Evolutionary conservation across 768 basidiomycete genomes (phyloP), one percentile per base, ranked within the genome.

Genomic region (Xerocomellus chrysenteron): DNA sequence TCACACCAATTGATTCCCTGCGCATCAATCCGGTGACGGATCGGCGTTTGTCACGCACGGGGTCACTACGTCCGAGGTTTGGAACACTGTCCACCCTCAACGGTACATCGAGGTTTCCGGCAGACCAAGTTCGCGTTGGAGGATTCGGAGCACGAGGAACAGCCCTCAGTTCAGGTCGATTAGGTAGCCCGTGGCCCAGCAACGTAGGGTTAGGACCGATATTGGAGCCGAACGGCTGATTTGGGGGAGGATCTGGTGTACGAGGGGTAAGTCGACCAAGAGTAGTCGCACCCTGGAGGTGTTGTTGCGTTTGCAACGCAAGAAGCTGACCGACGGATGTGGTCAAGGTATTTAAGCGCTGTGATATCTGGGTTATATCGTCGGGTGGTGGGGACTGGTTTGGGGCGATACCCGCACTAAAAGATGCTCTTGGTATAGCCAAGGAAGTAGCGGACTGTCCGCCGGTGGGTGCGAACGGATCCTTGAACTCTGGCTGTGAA

Each of bases 251-350:
- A 46, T 82, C 81, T 14, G 76, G 74, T 21, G 68, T 65, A 49
- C 66, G 76, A 39, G 70, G 68, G 2, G 73, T 63, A 16, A 64
- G 67, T 17, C 70, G 67, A 52, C 74, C 70, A 19, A 72, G 65
- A 28, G 74, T 54, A 39, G 61, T 76, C 32, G 76, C 65, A 47
- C 74, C 71, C 57, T 87, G 87, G 24, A 86, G 74, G 60, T 83
- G 82, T 50, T 80, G 79, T 61, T 91, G 89, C 2, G 89, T 91
- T 68, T 91, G 90, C 42, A 92, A 70, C 3, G 88, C 87, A 10
- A 94, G 81, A 26, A 94, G 79, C 68, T 92, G 91, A 24, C 91
- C 88, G 50, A 94, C 92, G 9, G 92, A 92, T 3, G 88, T 85
- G 17, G 90, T 90, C 63, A 94, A 75, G 11, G 86, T 86, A 67